phyloP scores from a whole-genome alignment of 208 protist genomes.

The Trypanosoma rangeli region DNA sequence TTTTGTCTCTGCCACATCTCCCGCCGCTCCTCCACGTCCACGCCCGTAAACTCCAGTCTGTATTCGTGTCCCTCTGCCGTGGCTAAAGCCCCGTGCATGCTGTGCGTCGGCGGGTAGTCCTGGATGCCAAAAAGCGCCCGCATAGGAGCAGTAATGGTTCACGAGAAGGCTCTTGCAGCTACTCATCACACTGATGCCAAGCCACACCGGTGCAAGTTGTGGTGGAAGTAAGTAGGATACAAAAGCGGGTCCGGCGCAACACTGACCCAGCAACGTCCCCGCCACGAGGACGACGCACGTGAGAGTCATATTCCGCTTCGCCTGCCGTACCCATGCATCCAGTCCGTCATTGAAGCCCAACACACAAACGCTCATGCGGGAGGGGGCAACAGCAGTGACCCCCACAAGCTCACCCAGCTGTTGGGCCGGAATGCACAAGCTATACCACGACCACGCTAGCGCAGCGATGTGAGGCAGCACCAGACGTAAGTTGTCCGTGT shows the following conservation, averaged over 20 bases:
- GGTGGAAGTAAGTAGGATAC: slow-evolving; percentile 53
- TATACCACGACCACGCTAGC: slow-evolving; percentile 39
- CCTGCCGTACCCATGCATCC: slow-evolving; percentile 47
- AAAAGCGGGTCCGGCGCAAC: slow-evolving; percentile 4
- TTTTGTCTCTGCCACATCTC: slow-evolving; percentile 79
- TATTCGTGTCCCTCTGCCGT: slow-evolving; percentile 78
- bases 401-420: slow-evolving; percentile 48
- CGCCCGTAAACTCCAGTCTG: slow-evolving; percentile 66
- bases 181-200: slow-evolving; percentile 58
- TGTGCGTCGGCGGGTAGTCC: slow-evolving; percentile 63
- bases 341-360: slow-evolving; percentile 65
- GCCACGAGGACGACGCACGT: slow-evolving; percentile 33
- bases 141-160: slow-evolving; percentile 53
- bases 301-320: slow-evolving; percentile 17
- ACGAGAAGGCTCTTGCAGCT: slow-evolving; percentile 51
- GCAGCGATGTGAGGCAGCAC: slow-evolving; percentile 44
- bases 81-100: slow-evolving; percentile 53
- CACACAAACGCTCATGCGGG: slow-evolving; percentile 16
- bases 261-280: slow-evolving; percentile 18
- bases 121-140: slow-evolving; percentile 47
- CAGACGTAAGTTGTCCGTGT: slow-evolving; percentile 79
- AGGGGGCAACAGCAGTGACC: slow-evolving; percentile 33
- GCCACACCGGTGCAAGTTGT: slow-evolving; percentile 76
- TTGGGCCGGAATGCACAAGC: slow-evolving; percentile 59
- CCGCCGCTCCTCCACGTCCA: slow-evolving; percentile 65